phyloP scores from a whole-genome alignment of 2,329 filamentous ascomycete genomes.

The Xylaria polymorpha region DNA sequence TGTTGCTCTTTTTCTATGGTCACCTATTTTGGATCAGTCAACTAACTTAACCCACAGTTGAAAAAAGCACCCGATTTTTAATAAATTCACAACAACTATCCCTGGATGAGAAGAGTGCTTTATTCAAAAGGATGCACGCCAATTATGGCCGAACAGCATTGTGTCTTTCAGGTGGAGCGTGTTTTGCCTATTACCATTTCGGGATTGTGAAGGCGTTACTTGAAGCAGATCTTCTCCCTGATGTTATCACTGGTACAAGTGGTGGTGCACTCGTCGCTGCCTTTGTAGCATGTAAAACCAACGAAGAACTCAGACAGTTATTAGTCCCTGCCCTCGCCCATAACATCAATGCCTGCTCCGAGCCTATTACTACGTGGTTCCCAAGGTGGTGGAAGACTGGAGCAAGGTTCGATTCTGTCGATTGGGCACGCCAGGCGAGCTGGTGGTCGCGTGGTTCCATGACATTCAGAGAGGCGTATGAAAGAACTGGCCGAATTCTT shows the following conservation, averaged over 20 bases:
- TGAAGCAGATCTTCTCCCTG: slow-evolving; percentile 85
- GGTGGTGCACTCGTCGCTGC: slow-evolving; percentile 92
- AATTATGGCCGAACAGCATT: slow-evolving; percentile 94
- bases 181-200: slow-evolving; percentile 97
- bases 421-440: slow-evolving; percentile 85
- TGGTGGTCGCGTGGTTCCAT: slow-evolving; percentile 94
- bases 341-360: slow-evolving; percentile 86
- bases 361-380: slow-evolving; percentile 80
- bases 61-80: slow-evolving; percentile 74
- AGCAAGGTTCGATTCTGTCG: slow-evolving; percentile 90
- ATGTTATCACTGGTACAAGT: slow-evolving; percentile 96
- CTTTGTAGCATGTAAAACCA: slow-evolving; percentile 86
- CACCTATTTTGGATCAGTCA: not conserved
- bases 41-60: slow-evolving; percentile 59
- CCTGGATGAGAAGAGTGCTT: slow-evolving; percentile 77
- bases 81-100: slow-evolving; percentile 74
- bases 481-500: slow-evolving; percentile 90
- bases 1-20: slow-evolving; percentile 14
- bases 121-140: slow-evolving; percentile 89
- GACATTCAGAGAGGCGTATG: slow-evolving; percentile 95
- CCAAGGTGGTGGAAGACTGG: slow-evolving; percentile 91
- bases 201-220: slow-evolving; percentile 90
- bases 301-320: slow-evolving; percentile 87
- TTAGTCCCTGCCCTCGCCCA: slow-evolving; percentile 88
- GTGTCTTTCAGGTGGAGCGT: slow-evolving; percentile 91